Base-by-base conservation (phyloP, 164 flowering plant species). In the Akebia trifoliata region DNA sequence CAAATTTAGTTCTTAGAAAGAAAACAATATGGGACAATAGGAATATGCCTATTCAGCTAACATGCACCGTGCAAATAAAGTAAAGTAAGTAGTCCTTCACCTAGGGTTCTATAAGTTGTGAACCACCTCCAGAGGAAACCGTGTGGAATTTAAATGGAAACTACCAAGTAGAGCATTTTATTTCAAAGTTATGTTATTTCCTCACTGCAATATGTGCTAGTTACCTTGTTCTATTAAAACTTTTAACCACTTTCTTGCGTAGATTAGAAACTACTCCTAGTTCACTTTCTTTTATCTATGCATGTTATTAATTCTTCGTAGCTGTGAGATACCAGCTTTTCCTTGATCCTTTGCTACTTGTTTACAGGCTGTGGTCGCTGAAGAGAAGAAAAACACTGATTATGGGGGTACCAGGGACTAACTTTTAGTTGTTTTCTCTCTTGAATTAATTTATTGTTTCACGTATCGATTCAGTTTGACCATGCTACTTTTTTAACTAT, bases 321-420 rank as follows among this genome's bases (percentile, higher is more conserved):
- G 30, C 22, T 66, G 25, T 29, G n/a, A 48, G 9, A 5, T 14
- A 34, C 26, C 24, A 20, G 30, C 6, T 44, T 60, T 50, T 43
- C 22, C 18, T 66, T 35, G 32, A 21, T 48, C 60, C 38, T 45
- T 54, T 60, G 2, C 45, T 30, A 36, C n/a, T 53, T 58, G 4
- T 46, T 48, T 64, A 36, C 79, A 94, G 99, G 96, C 99, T 72
- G 99, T 74, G 18, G 61, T 75, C 37, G 55, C 18, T 62, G 95
- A 85, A 36, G 93, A 77, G 44, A 77, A 74, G 54, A 79, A 61
- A 28, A 12, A 69, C 18, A 36, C 65, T 36, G 74, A 26, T 29
- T 71, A 72, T 72, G 76, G 69, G 38, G 95, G 99, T 94, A 75
- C 28, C 66, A 7, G 31, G 21, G 31, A 31, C 40, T 35, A 21